A percentile compares a stretch with the other conserved stretches of the same genome.
These are phyloP conservation scores for Dioscorea zingiberensis DNA, from an alignment of 106 monocot species.

Conservation along the genomic window DNA sequence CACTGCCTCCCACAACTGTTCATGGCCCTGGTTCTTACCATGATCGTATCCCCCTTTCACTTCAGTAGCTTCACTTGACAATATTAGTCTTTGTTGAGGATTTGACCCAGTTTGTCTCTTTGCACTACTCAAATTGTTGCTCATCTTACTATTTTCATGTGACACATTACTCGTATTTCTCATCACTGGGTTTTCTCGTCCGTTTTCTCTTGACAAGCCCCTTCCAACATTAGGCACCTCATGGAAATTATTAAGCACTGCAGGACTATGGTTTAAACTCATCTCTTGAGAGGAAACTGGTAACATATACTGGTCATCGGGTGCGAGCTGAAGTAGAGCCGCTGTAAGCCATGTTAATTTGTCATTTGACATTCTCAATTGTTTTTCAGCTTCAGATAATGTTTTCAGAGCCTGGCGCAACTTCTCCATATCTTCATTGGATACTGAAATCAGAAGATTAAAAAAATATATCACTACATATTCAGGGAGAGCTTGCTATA, in stretches of 20 bases:
- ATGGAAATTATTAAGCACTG: conserved; percentile 12
- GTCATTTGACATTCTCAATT: conserved; percentile 78
- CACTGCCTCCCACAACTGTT: conserved; percentile 59
- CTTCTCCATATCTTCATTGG: conserved; percentile 80
- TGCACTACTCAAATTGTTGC: not conserved
- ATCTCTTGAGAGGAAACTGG: conserved; percentile 41
- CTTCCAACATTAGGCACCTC: not conserved
- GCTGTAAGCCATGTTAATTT: conserved; percentile 97
- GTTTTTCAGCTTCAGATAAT: conserved; percentile 88
- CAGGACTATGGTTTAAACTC: conserved; percentile 44
- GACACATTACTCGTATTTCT: conserved; percentile 4
- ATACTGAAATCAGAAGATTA: conserved; percentile 42
- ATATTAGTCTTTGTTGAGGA: conserved; percentile 4
- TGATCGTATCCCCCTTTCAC: conserved; percentile 7
- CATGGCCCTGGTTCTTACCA: conserved; percentile 23
- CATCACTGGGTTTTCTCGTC: not conserved
- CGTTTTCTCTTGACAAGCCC: conserved; percentile 5
- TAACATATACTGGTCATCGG: conserved; percentile 63
- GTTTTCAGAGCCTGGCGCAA: conserved; percentile 80
- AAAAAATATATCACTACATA: not conserved
- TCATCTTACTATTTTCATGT: conserved; percentile 1
- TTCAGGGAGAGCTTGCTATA: no score
- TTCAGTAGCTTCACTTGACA: conserved; percentile 11
- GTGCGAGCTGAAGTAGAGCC: conserved; percentile 91
- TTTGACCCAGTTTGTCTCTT: conserved; percentile 6